Evolutionary conservation across 306 rosid genomes (phyloP), one percentile per base, ranked within the genome.

Genomic region (Rosa persica): DNA sequence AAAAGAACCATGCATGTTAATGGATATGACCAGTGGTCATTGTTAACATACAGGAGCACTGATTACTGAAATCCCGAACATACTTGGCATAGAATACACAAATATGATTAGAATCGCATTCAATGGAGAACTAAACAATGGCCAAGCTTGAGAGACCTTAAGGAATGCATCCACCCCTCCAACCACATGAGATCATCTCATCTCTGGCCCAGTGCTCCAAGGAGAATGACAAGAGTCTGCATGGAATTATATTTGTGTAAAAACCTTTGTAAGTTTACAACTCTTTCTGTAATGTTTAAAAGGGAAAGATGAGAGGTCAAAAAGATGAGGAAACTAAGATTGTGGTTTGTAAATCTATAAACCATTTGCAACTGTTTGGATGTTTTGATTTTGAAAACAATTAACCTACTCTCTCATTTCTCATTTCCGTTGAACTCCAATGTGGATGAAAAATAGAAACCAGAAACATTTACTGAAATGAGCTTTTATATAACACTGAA

Each of bases 81-180:
- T 51, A 73, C 3, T 55, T n/a, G 42, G 10, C 51, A 73, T 13
- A 64, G 11, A 15, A 1, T 13, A 64, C 43, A 64, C 16, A 1
- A 23, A 12, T 23, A 62, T 13, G 43, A 34, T 34, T 12, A 36
- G 0, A 36, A 65, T 34, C 23, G 17, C 20, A 6, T 65, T 87
- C 88, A 91, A 74, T 25, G 93, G 97, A 84, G 91, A 89, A 70
- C 81, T 85, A 57, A 79, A 68, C 46, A 87, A 10, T 46, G 97
- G 98, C 98, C 97, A 91, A 81, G 86, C 88, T 73, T 88, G 87
- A 75, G 97, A 80, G 23, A 90, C 81, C 90, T 84, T 87, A 76
- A 94, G 87, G 78, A 75, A 77, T 67, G 90, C 96, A 83, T 85
- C 98, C 72, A 89, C 80, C 69, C 89, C 93, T 58, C 90, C 87